phyloP scores from a whole-genome alignment of 2,329 filamentous ascomycete species.

The Nothophoma quercina region DNA sequence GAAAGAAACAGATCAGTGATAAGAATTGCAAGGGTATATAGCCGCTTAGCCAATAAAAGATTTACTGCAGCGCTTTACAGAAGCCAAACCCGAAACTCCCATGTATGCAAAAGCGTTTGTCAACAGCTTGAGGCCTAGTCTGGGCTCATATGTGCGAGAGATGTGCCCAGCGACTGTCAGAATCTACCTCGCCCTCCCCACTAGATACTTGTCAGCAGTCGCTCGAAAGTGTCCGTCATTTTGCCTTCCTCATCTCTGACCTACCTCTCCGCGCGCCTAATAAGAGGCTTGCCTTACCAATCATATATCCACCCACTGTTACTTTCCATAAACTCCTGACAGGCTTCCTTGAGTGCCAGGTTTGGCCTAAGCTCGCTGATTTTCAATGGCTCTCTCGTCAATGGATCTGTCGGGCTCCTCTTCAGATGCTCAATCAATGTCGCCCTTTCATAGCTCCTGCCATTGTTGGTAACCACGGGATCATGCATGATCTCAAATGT shows the following conservation, averaged over 20 bases:
- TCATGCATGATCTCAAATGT: slow-evolving; percentile 78
- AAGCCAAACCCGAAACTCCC: neutral
- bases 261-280: slow-evolving; percentile 22
- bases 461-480: slow-evolving; percentile 76
- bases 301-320: slow-evolving; percentile 90
- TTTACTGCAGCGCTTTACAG: neutral
- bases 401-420: slow-evolving; percentile 76
- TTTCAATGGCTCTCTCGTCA: slow-evolving; percentile 78
- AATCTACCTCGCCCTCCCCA: slow-evolving; percentile 37
- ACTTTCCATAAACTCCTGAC: slow-evolving; percentile 81
- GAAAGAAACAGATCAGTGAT: neutral
- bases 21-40: slow-evolving; percentile 7
- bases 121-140: no score
- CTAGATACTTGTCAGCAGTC: slow-evolving; percentile 31
- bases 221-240: neutral
- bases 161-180: slow-evolving; percentile 40
- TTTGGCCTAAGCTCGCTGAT: slow-evolving; percentile 80
- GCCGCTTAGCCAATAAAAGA: neutral
- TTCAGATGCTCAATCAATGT: slow-evolving; percentile 87
- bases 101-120: neutral
- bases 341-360: slow-evolving; percentile 79
- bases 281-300: slow-evolving; percentile 65
- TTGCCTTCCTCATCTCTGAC: slow-evolving; percentile 13
- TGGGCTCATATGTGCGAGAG: slow-evolving; percentile 23
- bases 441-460: slow-evolving; percentile 87